Conservation (phyloP, 352 stramenopile genomes). For the Vaucheria bursata region DNA sequence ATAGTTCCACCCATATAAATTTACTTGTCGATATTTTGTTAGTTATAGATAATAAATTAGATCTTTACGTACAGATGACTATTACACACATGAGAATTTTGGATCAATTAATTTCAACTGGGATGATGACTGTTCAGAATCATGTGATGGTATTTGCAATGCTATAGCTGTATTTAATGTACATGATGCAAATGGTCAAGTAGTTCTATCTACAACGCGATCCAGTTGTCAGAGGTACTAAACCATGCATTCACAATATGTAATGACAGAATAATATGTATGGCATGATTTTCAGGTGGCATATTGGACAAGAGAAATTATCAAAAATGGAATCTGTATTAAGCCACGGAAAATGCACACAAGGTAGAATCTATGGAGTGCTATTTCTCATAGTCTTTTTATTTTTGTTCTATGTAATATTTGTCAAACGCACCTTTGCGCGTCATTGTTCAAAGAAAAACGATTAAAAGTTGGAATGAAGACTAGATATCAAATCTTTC, state of each 20-base stretch:
- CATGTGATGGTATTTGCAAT: not conserved
- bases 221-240: conserved; percentile 3
- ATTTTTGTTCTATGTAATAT: too few relatives aligned
- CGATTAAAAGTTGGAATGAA: too few relatives aligned
- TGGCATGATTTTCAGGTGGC: too few relatives aligned
- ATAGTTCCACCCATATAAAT: not conserved
- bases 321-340: too few relatives aligned
- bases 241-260: not conserved
- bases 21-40: not conserved
- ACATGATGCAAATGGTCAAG: not conserved
- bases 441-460: too few relatives aligned
- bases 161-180: not conserved
- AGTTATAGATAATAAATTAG: not conserved
- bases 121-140: not conserved
- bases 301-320: too few relatives aligned
- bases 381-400: too few relatives aligned
- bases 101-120: not conserved
- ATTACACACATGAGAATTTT: conserved; percentile 7
- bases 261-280: not conserved
- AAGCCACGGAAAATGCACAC: too few relatives aligned
- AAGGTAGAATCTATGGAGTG: too few relatives aligned
- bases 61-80: not conserved
- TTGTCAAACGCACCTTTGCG: too few relatives aligned
- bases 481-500: too few relatives aligned
- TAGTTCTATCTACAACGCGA: not conserved